A percentile compares a stretch with the other conserved stretches of the same genome.
Conservation (phyloP, 768 basidiomycete genomes). For the Gloeophyllum trabeum region DNA sequence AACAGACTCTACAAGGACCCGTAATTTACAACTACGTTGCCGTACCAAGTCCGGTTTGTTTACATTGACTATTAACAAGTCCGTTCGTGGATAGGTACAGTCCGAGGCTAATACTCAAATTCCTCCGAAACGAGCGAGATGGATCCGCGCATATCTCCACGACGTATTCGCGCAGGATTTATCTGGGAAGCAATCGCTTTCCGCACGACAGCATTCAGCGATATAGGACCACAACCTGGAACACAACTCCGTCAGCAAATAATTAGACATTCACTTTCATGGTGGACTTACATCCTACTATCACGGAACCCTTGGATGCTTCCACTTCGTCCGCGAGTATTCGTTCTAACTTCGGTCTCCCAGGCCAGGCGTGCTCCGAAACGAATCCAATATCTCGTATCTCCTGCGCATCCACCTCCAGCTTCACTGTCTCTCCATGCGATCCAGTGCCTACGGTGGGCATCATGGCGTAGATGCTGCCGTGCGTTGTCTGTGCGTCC, state of each 20-base stretch:
- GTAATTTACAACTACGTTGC: too few relatives aligned
- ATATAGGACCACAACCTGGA: slow-evolving; percentile 64
- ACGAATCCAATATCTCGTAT: slow-evolving; percentile 45
- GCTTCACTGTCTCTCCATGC: slow-evolving; percentile 17
- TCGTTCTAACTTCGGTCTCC: slow-evolving; percentile 52
- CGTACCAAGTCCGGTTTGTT: too few relatives aligned
- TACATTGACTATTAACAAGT: too few relatives aligned
- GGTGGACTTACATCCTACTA: slow-evolving; percentile 55
- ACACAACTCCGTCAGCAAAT: not conserved
- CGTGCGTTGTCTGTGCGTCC: slow-evolving; percentile 1
- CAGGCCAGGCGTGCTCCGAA: slow-evolving; percentile 51
- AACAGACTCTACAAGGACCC: too few relatives aligned
- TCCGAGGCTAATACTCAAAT: slow-evolving; percentile 41
- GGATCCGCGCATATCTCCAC: slow-evolving; percentile 46
- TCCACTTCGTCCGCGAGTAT: slow-evolving; percentile 59
- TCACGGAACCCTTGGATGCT: slow-evolving; percentile 37
- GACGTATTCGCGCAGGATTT: slow-evolving; percentile 35
- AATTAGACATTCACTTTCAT: slow-evolving; percentile 1
- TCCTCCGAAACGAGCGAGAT: slow-evolving; percentile 59
- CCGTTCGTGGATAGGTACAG: too few relatives aligned
- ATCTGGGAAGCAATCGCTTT: slow-evolving; percentile 54
- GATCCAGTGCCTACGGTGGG: slow-evolving; percentile 8
- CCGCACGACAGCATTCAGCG: slow-evolving; percentile 58
- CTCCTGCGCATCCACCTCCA: slow-evolving; percentile 48
- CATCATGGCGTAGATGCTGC: slow-evolving; percentile 16